Evolutionary conservation across 306 rosid genomes (phyloP).

Genomic region (Medicago truncatula): DNA sequence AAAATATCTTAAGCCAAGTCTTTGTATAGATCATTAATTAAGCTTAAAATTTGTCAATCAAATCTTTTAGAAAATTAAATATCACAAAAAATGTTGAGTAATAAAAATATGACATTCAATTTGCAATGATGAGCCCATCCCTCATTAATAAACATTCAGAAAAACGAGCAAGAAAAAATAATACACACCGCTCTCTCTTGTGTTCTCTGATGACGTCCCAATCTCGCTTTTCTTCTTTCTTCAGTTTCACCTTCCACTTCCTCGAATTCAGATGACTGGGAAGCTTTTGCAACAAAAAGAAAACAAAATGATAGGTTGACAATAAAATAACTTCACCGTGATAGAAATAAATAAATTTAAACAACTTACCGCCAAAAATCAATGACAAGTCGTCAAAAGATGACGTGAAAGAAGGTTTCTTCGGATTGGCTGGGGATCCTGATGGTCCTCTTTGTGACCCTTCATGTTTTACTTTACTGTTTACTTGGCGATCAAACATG

Average conservation of each 20-base stretch:
- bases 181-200: slow-evolving; percentile 75
- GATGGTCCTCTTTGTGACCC: slow-evolving; percentile 58
- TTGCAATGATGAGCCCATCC: slow-evolving; percentile 19
- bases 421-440: slow-evolving; percentile 51
- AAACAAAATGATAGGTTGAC: not conserved
- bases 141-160: slow-evolving; percentile 19
- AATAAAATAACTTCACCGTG: slow-evolving; percentile 6
- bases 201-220: slow-evolving; percentile 72
- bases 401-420: slow-evolving; percentile 56
- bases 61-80: slow-evolving; percentile 17
- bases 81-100: not conserved
- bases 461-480: slow-evolving; percentile 55
- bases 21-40: slow-evolving; percentile 16
- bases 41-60: slow-evolving; percentile 4
- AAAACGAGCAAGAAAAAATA: slow-evolving; percentile 28
- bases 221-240: slow-evolving; percentile 85
- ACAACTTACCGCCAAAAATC: slow-evolving; percentile 71
- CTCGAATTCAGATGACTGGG: slow-evolving; percentile 57
- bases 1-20: slow-evolving; percentile 33
- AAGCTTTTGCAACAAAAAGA: slow-evolving; percentile 53
- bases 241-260: slow-evolving; percentile 91
- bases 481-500: slow-evolving; percentile 50
- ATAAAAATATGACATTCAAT: slow-evolving; percentile 8
- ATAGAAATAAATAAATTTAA: slow-evolving; percentile 37
- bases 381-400: slow-evolving; percentile 73